Evolutionary conservation across 441 rosid species (phyloP).

Genomic region (Flueggea neowawraea): DNA sequence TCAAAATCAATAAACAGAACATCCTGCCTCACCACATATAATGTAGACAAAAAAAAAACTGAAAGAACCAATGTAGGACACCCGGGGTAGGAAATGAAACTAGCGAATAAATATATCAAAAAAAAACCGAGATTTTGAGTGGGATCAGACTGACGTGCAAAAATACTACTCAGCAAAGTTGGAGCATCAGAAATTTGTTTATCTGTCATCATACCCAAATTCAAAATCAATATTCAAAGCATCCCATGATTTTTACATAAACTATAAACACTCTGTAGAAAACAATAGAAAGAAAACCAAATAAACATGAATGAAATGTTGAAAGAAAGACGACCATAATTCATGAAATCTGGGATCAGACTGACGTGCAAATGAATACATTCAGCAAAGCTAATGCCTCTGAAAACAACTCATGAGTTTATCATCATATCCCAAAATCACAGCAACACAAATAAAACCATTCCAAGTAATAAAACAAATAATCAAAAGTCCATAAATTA

Average conservation of each 20-base stretch:
- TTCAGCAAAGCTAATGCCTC: slow-evolving; percentile 41
- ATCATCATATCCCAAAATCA: slow-evolving; percentile 32
- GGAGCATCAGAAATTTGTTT: slow-evolving; percentile 4
- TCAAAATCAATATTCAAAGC: background rate
- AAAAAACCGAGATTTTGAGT: background rate
- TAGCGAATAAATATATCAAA: background rate
- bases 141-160: slow-evolving; percentile 25
- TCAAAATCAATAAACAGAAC: background rate
- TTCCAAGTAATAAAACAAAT: background rate
- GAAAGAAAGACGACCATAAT: background rate
- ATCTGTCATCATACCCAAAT: slow-evolving; percentile 8
- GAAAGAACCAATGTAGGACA: too few species aligned
- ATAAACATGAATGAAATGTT: background rate
- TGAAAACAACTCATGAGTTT: slow-evolving; percentile 8
- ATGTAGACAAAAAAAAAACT: background rate
- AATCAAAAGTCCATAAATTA: slow-evolving; percentile 17
- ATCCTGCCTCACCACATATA: background rate
- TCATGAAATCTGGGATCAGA: slow-evolving; percentile 31
- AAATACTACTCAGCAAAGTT: slow-evolving; percentile 9
- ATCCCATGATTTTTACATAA: background rate
- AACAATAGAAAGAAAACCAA: background rate
- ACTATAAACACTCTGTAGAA: background rate
- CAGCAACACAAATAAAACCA: background rate
- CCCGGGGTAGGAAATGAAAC: background rate
- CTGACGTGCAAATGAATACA: slow-evolving; percentile 50